A percentile compares a stretch with the other conserved stretches of the same genome.
phyloP scores from a whole-genome alignment of 352 stramenopile genomes.

The Blastocystis sp. region DNA sequence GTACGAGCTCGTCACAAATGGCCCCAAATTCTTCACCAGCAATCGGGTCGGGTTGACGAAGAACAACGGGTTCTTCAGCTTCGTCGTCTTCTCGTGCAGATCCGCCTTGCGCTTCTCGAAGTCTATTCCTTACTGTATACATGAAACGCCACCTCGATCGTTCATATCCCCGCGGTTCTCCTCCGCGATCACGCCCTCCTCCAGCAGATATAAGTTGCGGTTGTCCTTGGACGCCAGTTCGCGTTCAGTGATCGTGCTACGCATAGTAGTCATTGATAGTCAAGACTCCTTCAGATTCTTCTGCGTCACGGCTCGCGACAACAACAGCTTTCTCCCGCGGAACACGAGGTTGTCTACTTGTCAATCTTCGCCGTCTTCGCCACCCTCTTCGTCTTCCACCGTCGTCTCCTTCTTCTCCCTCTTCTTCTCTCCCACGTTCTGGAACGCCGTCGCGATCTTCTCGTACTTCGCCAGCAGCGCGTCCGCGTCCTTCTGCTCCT shows the following conservation, averaged over 20 bases:
- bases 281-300: constrained; percentile 23
- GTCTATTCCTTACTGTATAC: constrained; percentile 76
- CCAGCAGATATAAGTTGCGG: constrained; percentile 89
- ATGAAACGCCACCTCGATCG: constrained; percentile 70
- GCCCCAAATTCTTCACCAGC: constrained; percentile 86
- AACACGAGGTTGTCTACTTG: not conserved
- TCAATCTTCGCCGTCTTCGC: not conserved
- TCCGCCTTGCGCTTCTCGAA: constrained; percentile 87
- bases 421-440: not conserved
- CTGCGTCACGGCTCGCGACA: constrained; percentile 1
- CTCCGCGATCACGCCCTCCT: constrained; percentile 85
- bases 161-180: constrained; percentile 70
- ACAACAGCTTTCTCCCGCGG: not conserved
- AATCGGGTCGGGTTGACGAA: constrained; percentile 90
- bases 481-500: not conserved
- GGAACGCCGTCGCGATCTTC: not conserved
- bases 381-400: too few relatives aligned
- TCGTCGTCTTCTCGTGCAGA: constrained; percentile 89
- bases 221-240: constrained; percentile 84
- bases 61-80: constrained; percentile 92
- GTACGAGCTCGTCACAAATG: constrained; percentile 21
- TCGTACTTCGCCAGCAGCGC: not conserved
- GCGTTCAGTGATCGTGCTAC: constrained; percentile 4
- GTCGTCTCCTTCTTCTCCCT: not conserved
- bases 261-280: not conserved